Percentiles rank a stretch among this genome's conserved stretches.
Evolutionary conservation across 1,139 yeast genomes (phyloP).

Genomic region (Pichia sp.): DNA sequence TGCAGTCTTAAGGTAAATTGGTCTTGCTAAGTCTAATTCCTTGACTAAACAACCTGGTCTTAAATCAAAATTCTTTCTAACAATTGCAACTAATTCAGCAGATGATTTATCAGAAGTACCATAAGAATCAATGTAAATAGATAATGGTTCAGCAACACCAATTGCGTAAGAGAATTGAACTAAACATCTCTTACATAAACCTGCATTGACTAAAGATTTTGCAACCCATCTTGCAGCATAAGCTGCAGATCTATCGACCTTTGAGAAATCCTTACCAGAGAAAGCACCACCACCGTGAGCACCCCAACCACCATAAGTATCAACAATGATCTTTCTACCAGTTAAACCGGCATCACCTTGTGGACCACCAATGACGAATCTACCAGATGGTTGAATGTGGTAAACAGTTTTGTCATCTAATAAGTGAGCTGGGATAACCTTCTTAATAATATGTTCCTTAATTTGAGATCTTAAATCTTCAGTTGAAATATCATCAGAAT

Average conservation of each 20-base stretch:
- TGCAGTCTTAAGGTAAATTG: constrained; percentile 98
- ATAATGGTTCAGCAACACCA: constrained; percentile 99
- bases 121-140: constrained; percentile 94
- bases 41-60: constrained; percentile 99
- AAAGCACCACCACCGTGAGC: constrained; percentile 99
- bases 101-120: constrained; percentile 92
- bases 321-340: constrained; percentile 99
- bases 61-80: constrained; percentile 90
- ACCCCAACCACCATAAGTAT: constrained; percentile 99
- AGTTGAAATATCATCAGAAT: constrained; percentile 90
- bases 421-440: constrained; percentile 85
- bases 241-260: constrained; percentile 99
- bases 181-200: constrained; percentile 93
- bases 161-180: constrained; percentile 99
- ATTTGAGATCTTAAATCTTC: constrained; percentile 82
- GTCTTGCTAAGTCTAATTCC: constrained; percentile 96
- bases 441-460: constrained; percentile 72
- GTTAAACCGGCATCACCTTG: constrained; percentile 99
- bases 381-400: constrained; percentile 99
- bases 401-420: constrained; percentile 92
- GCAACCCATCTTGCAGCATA: constrained; percentile 99
- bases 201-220: constrained; percentile 91
- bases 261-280: constrained; percentile 99
- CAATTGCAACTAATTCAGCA: constrained; percentile 82
- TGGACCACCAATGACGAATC: constrained; percentile 99